Percentiles rank a stretch among this genome's conserved stretches.
phyloP scores from a whole-genome alignment of 805 yeast species.

The Nematodospora valgi region DNA sequence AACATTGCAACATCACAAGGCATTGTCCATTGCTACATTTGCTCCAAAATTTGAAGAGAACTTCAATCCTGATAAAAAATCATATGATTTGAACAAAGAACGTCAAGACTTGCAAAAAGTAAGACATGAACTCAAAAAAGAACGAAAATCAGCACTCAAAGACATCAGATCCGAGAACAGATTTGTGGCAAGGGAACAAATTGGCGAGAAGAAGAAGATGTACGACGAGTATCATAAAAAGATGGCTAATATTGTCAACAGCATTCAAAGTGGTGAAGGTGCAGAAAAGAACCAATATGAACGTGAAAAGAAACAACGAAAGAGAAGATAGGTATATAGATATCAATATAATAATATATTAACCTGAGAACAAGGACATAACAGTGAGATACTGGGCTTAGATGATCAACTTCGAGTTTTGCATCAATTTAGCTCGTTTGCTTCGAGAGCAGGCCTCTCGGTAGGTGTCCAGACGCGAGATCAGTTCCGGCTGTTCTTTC shows the following conservation, averaged over 20 bases:
- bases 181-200: slow-evolving; percentile 83
- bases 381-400: no score
- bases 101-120: slow-evolving; percentile 82
- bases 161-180: slow-evolving; percentile 87
- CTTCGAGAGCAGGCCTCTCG: no score
- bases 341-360: no score
- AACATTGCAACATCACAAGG: slow-evolving; percentile 76
- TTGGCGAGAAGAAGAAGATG: slow-evolving; percentile 69
- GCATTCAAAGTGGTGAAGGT: slow-evolving; percentile 91
- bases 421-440: no score
- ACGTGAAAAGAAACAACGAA: slow-evolving; percentile 68
- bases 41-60: slow-evolving; percentile 94
- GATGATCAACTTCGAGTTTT: no score
- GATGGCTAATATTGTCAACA: slow-evolving; percentile 82
- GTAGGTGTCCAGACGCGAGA: no score
- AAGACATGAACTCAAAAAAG: slow-evolving; percentile 84
- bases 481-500: no score
- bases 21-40: slow-evolving; percentile 76
- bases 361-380: no score
- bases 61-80: slow-evolving; percentile 92
- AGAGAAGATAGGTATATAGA: slow-evolving; percentile 6
- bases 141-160: slow-evolving; percentile 80
- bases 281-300: slow-evolving; percentile 92
- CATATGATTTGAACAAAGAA: slow-evolving; percentile 74
- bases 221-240: slow-evolving; percentile 82